phyloP scores from a whole-genome alignment of 2,329 filamentous ascomycete genomes.

The Penicillium hesseltinei region DNA sequence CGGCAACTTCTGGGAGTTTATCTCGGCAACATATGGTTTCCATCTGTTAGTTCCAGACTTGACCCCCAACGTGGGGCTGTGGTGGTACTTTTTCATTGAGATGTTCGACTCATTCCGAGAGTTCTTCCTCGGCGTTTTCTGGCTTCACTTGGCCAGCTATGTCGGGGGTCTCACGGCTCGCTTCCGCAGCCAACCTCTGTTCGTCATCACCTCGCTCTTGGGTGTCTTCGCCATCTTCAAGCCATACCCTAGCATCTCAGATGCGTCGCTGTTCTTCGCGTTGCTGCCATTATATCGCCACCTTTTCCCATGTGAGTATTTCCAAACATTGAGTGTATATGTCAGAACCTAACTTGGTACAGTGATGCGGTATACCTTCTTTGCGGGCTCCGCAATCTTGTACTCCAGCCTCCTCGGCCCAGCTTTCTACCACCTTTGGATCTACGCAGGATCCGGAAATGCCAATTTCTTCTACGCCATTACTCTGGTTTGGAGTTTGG shows the following conservation, averaged over 20 bases:
- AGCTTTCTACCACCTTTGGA: conserved; percentile 96
- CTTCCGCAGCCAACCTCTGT: conserved; percentile 79
- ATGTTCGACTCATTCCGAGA: conserved; percentile 98
- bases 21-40: conserved; percentile 86
- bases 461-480: conserved; percentile 99
- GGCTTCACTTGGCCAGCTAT: conserved; percentile 90
- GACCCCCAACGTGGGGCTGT: conserved; percentile 90
- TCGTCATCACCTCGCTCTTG: conserved; percentile 77
- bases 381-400: conserved; percentile 76
- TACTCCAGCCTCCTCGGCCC: conserved; percentile 89
- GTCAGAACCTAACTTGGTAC: conserved; percentile 27
- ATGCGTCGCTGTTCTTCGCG: conserved; percentile 81
- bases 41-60: conserved; percentile 88
- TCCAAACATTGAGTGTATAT: not conserved
- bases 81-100: conserved; percentile 99
- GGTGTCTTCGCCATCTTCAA: conserved; percentile 95
- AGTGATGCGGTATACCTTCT: conserved; percentile 92
- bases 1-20: conserved; percentile 79
- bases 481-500: conserved; percentile 95
- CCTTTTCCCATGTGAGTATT: conserved; percentile 70
- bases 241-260: conserved; percentile 90
- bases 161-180: conserved; percentile 82
- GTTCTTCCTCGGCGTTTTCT: conserved; percentile 97
- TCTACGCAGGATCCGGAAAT: conserved; percentile 95
- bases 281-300: conserved; percentile 85